Conservation (phyloP, 2,329 filamentous ascomycete species). For the Aspergillus ibericus region DNA sequence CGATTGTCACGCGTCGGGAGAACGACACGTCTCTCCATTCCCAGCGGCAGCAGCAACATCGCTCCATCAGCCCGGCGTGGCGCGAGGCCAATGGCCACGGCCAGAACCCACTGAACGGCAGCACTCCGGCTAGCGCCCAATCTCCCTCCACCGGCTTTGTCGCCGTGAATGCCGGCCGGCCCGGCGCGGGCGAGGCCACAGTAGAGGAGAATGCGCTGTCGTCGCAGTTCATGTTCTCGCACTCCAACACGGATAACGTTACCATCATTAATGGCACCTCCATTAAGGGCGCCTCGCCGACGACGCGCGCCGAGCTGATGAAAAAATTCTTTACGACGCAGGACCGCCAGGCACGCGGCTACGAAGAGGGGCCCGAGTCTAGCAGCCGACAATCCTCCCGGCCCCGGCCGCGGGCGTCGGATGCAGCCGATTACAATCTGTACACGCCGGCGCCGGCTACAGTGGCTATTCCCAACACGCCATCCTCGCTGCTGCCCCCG, state of each 20-base stretch:
- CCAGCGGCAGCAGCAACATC: slow-evolving; percentile 30
- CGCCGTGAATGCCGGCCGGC: slow-evolving; percentile 57
- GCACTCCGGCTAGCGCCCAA: slow-evolving; percentile 35
- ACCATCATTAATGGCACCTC: slow-evolving; percentile 50
- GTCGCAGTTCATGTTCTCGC: slow-evolving; percentile 42
- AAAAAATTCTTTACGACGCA: slow-evolving; percentile 63
- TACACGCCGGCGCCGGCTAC: slow-evolving; percentile 46
- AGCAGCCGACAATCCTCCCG: slow-evolving; percentile 30
- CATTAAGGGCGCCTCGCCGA: slow-evolving; percentile 56
- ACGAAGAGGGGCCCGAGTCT: slow-evolving; percentile 30
- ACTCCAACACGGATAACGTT: slow-evolving; percentile 46
- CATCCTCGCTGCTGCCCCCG: slow-evolving; percentile 53
- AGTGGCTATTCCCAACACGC: slow-evolving; percentile 57
- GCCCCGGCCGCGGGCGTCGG: slow-evolving; percentile 33
- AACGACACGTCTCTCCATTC: slow-evolving; percentile 36
- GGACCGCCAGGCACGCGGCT: slow-evolving; percentile 51
- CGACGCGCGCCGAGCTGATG: slow-evolving; percentile 60
- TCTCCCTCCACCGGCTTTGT: slow-evolving; percentile 56
- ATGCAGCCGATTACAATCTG: slow-evolving; percentile 40
- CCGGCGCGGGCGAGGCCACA: slow-evolving; percentile 37
- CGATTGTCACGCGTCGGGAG: slow-evolving; percentile 66
- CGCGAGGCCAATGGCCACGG: slow-evolving; percentile 35
- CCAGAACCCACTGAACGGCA: slow-evolving; percentile 26
- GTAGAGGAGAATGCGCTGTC: slow-evolving; percentile 33
- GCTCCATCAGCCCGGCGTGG: slow-evolving; percentile 39